Base-by-base conservation (phyloP, 305 asterid species). In the Coffea humblotiana region DNA sequence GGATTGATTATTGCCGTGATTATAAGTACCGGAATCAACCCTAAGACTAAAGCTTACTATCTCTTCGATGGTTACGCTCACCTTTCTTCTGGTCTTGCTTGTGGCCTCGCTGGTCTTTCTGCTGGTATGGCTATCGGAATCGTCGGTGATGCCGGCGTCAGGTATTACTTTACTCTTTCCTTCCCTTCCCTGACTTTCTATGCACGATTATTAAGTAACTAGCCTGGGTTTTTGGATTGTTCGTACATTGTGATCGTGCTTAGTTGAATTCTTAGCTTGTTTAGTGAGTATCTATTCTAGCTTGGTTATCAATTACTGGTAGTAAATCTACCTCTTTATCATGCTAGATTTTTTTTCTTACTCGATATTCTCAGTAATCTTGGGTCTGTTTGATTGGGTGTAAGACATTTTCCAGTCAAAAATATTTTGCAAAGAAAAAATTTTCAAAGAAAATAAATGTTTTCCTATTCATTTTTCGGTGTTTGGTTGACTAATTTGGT, bases 111-210 rank as follows among this genome's bases (percentile, higher is more conserved):
- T 65, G 94, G 94, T 29, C 92, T 91, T 65, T 90, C 93, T 73
- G 94, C 94, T 73, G 94, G 94, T 65, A 90, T 91, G 97, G 97
- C 97, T 68, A 91, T 91, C 45, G 97, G 97, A 64, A 91, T 91
- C n/a, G 97, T 90, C 16, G 97, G 97, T 14, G 97, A 92, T 90
- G 97, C 94, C 49, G 97, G 97, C 85, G 97, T 92, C 65, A 88
- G 97, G 94, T 92, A 89, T 4, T 47, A 8, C 23, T 37, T 52
- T 5, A 3, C 6, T 48, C 18, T 66, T n/a, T 6, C 43, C 18
- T 51, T 25, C 45, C 23, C 0, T 23, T n/a, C 3, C 60, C 3
- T 21, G 27, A 21, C 12, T 10, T 52, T 5, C 5, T 52, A 23
- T 15, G 56, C 19, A 52, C 15, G 58, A 14, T 51, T 51, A 49